Conservation (phyloP, 140 eudicot species). For the Cichorium intybus region DNA sequence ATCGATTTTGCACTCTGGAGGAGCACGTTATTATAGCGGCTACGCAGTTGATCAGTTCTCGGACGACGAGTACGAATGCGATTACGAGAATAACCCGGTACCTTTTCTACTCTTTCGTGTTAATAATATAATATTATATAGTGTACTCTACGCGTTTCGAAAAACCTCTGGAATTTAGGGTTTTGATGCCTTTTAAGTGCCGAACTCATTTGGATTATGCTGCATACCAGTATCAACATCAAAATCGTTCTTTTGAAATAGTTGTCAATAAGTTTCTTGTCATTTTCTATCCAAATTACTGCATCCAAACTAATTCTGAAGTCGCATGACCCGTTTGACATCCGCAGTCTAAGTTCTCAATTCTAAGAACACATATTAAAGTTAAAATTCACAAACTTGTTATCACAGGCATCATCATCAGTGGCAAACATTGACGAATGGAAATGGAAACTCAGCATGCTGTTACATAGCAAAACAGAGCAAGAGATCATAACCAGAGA, state of each 20-base stretch:
- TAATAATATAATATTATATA: background rate
- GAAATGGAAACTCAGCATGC: slow-evolving; percentile 96
- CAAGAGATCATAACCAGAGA: slow-evolving; percentile 85
- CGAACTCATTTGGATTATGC: background rate
- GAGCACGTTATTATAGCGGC: slow-evolving; percentile 32
- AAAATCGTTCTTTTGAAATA: background rate
- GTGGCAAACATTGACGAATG: slow-evolving; percentile 99
- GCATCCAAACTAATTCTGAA: background rate
- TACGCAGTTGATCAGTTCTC: slow-evolving; percentile 89
- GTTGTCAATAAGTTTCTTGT: background rate
- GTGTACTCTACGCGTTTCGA: background rate
- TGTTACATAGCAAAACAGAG: slow-evolving; percentile 62
- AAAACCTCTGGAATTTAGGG: background rate
- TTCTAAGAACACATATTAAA: background rate
- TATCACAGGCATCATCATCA: slow-evolving; percentile 80
- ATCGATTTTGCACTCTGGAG: slow-evolving; percentile 6
- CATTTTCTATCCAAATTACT: background rate
- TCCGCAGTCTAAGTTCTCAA: background rate
- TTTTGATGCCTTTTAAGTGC: background rate
- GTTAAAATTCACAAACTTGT: slow-evolving; percentile 1
- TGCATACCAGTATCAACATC: background rate
- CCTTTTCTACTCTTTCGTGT: background rate
- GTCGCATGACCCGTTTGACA: background rate
- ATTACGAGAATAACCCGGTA: slow-evolving; percentile 86
- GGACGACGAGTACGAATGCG: slow-evolving; percentile 96